Conservation (phyloP, 768 basidiomycete species). For the Cantharellus anzutake region DNA sequence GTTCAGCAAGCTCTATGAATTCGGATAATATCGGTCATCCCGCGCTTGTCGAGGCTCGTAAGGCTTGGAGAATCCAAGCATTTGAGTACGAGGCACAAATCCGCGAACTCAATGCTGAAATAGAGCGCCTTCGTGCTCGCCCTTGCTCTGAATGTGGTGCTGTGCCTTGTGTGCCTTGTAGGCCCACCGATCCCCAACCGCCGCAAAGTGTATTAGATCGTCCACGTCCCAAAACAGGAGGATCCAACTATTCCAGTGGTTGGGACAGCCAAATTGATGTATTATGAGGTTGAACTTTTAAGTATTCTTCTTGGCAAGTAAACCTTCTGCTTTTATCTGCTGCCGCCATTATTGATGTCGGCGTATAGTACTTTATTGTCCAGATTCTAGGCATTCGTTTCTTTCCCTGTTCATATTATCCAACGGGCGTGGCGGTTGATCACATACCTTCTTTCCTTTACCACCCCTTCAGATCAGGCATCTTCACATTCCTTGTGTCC, state of each 20-base stretch:
- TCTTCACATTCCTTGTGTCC: too few relatives aligned
- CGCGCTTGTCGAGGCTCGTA: constrained; percentile 20
- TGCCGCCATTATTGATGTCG: too few relatives aligned
- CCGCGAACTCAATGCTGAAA: constrained; percentile 46
- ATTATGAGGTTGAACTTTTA: too few relatives aligned
- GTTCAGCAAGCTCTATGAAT: neutral
- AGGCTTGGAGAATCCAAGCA: constrained; percentile 51
- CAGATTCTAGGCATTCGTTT: too few relatives aligned
- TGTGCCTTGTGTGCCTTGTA: neutral
- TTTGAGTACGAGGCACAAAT: constrained; percentile 62
- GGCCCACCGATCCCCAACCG: neutral
- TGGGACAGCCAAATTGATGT: neutral
- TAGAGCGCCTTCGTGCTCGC: constrained; percentile 31
- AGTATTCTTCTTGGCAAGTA: too few relatives aligned
- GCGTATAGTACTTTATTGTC: too few relatives aligned
- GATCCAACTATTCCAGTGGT: neutral
- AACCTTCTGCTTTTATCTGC: too few relatives aligned
- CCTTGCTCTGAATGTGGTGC: neutral
- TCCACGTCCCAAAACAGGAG: neutral
- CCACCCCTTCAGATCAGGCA: too few relatives aligned
- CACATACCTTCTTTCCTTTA: too few relatives aligned
- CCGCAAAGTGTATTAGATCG: neutral
- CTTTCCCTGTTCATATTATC: too few relatives aligned
- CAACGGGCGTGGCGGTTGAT: too few relatives aligned
- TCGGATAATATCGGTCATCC: neutral